Evolutionary conservation across 192 early-diverging fungal species (phyloP).

Genomic region (Coemansia sp.): DNA sequence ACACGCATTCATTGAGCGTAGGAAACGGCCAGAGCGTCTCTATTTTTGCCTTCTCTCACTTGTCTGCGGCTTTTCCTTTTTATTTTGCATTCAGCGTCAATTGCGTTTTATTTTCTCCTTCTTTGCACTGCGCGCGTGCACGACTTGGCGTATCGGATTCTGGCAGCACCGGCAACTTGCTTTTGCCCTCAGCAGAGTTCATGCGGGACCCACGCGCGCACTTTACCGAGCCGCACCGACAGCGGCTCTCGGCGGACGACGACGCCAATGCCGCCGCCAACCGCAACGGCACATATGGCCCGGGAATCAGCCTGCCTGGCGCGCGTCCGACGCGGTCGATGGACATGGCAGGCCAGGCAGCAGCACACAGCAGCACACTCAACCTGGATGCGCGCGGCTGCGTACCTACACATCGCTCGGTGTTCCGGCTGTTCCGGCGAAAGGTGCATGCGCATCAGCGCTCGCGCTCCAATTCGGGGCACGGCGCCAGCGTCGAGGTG

Average conservation of each 20-base stretch:
- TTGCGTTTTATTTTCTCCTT: constrained; percentile 5
- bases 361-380: constrained; percentile 10
- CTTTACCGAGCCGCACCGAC: constrained; percentile 36
- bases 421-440: constrained; percentile 44
- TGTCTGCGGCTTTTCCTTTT: constrained; percentile 6
- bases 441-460: constrained; percentile 22
- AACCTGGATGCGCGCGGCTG: constrained; percentile 28
- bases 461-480: constrained; percentile 2
- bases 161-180: not conserved
- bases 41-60: not conserved
- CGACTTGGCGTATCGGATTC: constrained; percentile 1
- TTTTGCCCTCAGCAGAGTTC: not conserved
- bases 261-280: constrained; percentile 3
- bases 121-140: not conserved
- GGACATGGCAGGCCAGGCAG: constrained; percentile 11
- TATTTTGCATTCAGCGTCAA: not conserved
- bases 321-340: constrained; percentile 6
- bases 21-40: not conserved
- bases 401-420: constrained; percentile 46
- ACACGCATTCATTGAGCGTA: not conserved
- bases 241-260: constrained; percentile 6
- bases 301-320: constrained; percentile 13
- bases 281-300: constrained; percentile 24
- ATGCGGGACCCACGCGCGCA: constrained; percentile 32
- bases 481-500: not conserved